Base-by-base conservation (phyloP, 805 yeast species). In the Tetrapisispora namnaoensis region DNA sequence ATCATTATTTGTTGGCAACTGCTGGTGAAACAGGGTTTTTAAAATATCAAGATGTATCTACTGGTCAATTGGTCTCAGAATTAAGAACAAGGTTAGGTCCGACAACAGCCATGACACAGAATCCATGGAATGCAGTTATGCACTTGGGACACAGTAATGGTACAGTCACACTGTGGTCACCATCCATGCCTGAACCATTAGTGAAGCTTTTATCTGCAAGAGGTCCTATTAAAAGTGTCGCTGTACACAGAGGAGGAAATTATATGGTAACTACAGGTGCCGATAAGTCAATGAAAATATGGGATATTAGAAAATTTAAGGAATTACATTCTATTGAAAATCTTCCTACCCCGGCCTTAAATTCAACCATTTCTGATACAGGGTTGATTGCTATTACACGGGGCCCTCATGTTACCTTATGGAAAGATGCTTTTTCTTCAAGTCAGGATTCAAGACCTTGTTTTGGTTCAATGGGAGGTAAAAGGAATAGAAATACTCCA, bases 101-200 rank as follows among this genome's bases (percentile, higher is more conserved):
- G 18, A 85, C 96, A 0, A 81, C 82, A 44, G 76, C 91, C 7
- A 80, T 91, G 89, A 72, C 83, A 46, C 95, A 86, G 58, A 93
- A 91, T 63, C 95, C 96, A 3, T 88, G 95, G 85, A 93, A 93
- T 63, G 99, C 97, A 0, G 86, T 91, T 16, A 80, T 90, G 71
- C 95, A 93, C 65, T 73, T 89, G 50, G 99, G 99, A 34, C 97
- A 90, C 62, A 77, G 85, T 10, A 91, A 87, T 61, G 99, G 99
- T 51, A 82, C 88, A 8, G 95, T 93, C 0, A 77, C 97, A 0
- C 69, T 93, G 42, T 93, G 98, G 98, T 77, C 96, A 0, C 99
- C 99, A 7, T 78, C 82, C 45, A 81, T 86, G 82, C 73, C 88
- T 7, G 78, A 86, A 8, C 95, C 98, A 1, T 70, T 91, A 51